A percentile compares a stretch with the other conserved stretches of the same genome.
Conservation (phyloP, 2,329 filamentous ascomycete species). For the Colletotrichum sp. region DNA sequence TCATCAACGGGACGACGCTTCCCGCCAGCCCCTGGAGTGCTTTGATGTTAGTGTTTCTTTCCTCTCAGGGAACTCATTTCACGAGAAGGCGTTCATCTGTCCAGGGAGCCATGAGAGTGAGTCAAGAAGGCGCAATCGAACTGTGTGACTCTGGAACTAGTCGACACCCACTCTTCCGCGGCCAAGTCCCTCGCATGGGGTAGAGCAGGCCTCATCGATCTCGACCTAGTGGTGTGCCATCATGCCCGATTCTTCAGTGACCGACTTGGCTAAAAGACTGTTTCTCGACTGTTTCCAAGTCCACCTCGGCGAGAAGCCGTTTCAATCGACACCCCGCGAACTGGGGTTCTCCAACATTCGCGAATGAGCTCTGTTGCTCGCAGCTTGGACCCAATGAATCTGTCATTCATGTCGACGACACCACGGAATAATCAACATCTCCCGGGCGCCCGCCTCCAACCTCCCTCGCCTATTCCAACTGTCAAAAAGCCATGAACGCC, state of each 20-base stretch:
- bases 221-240: not conserved
- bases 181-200: not conserved
- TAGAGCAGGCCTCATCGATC: not conserved
- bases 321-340: not conserved
- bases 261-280: not conserved
- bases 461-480: not conserved
- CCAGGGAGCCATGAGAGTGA: not conserved
- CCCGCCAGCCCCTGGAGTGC: not conserved
- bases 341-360: not conserved
- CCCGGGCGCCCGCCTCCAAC: not conserved
- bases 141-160: not conserved
- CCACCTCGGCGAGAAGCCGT: not conserved
- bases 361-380: not conserved
- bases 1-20: not conserved
- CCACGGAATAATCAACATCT: not conserved
- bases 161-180: not conserved
- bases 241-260: not conserved
- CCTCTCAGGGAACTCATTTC: not conserved
- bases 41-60: not conserved
- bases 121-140: not conserved
- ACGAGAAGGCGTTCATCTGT: not conserved
- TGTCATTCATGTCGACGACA: not conserved
- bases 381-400: constrained; percentile 2
- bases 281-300: not conserved
- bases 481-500: not conserved